Evolutionary conservation across 1,139 yeast species (phyloP).

Genomic region (Taphrina deformans): DNA sequence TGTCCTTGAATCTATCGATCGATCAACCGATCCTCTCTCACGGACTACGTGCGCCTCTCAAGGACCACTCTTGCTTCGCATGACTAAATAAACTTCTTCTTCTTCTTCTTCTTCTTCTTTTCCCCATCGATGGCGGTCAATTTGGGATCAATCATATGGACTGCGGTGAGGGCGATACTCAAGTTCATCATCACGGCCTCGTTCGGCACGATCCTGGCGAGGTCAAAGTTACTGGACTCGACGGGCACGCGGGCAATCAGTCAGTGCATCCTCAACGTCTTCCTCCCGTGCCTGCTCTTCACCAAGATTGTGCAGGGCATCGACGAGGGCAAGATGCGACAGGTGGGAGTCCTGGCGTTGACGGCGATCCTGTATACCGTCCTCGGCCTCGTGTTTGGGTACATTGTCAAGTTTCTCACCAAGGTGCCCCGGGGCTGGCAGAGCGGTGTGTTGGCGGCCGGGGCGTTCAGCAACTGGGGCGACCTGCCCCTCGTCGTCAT

Average conservation of each 20-base stretch:
- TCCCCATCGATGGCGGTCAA: conserved; percentile 19
- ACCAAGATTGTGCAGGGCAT: conserved; percentile 70
- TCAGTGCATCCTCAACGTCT: conserved; percentile 49
- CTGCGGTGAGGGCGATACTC: conserved; percentile 27
- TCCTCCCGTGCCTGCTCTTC: conserved; percentile 78
- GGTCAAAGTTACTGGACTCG: conserved; percentile 21
- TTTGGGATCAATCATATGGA: conserved; percentile 28
- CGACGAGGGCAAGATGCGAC: conserved; percentile 68
- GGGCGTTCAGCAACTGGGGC: conserved; percentile 61
- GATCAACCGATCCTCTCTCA: too few species aligned
- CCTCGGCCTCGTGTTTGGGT: conserved; percentile 44
- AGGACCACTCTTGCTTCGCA: too few species aligned
- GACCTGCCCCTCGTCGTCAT: conserved; percentile 89
- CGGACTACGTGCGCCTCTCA: too few species aligned
- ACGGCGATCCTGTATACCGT: conserved; percentile 56
- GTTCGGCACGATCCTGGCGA: conserved; percentile 18
- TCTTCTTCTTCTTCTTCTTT: too few species aligned
- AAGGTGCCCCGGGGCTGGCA: conserved; percentile 71
- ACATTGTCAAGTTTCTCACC: conserved; percentile 45
- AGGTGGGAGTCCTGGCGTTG: conserved; percentile 69
- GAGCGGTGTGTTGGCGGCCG: conserved; percentile 76
- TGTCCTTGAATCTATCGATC: too few species aligned
- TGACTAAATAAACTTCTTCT: too few species aligned
- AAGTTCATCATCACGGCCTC: conserved; percentile 27
- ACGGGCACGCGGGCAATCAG: conserved; percentile 24